phyloP scores from a whole-genome alignment of 148 eudicot genomes.

The Rhododendron vialii region DNA sequence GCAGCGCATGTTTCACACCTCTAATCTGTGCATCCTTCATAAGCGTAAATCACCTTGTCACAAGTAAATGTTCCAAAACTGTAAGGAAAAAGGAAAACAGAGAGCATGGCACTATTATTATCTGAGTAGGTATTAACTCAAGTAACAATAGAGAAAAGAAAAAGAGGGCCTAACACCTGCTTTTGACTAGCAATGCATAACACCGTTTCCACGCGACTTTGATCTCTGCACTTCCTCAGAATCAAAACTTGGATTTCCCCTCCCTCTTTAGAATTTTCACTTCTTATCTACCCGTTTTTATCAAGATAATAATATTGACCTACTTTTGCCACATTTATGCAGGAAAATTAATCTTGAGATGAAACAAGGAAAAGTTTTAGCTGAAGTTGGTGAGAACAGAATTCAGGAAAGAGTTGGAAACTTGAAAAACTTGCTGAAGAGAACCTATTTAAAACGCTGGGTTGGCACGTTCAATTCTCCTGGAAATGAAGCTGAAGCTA shows the following conservation, averaged over 20 bases:
- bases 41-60: neutral
- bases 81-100: neutral
- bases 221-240: neutral
- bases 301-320: neutral
- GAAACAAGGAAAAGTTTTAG: slow-evolving; percentile 29
- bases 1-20: neutral
- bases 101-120: neutral
- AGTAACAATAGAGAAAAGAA: neutral
- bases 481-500: slow-evolving; percentile 35
- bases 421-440: slow-evolving; percentile 64
- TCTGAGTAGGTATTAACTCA: neutral
- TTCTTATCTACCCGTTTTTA: neutral
- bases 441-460: slow-evolving; percentile 58
- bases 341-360: slow-evolving; percentile 44
- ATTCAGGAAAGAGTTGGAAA: slow-evolving; percentile 57
- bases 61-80: neutral
- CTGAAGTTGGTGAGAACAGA: slow-evolving; percentile 37
- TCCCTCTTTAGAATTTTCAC: neutral
- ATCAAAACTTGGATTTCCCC: neutral
- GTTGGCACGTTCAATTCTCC: slow-evolving; percentile 38
- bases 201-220: neutral
- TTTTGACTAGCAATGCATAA: neutral
- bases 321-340: slow-evolving; percentile 14
- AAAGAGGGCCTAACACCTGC: neutral
- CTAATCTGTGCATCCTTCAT: neutral